Evolutionary conservation across 2,329 filamentous ascomycete genomes (phyloP).

Genomic region (Colletotrichum sp.): DNA sequence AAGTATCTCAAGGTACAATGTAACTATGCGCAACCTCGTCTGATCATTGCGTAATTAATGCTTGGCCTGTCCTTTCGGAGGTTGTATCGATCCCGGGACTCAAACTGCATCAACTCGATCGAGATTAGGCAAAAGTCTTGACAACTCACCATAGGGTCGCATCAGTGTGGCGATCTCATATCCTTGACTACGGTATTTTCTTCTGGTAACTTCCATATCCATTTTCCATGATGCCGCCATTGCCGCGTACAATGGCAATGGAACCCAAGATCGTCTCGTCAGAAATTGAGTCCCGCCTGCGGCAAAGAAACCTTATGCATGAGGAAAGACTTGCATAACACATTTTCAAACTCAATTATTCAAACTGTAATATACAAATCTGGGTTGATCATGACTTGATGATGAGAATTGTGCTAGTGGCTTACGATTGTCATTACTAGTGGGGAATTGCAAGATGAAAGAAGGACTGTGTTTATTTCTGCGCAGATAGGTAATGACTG

Average conservation of each 20-base stretch:
- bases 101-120: not conserved
- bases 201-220: accelerated
- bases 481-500: not conserved
- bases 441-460: accelerated
- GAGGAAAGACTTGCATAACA: accelerated
- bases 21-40: not conserved
- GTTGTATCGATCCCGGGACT: not conserved
- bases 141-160: accelerated
- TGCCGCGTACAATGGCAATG: not conserved
- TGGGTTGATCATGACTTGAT: accelerated
- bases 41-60: not conserved
- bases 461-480: not conserved
- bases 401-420: not conserved
- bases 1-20: not conserved
- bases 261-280: not conserved
- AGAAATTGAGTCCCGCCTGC: not conserved
- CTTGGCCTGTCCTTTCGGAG: not conserved
- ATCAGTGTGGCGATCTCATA: not conserved
- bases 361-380: accelerated
- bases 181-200: not conserved
- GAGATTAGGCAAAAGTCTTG: not conserved
- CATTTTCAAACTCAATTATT: too few relatives aligned
- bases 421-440: not conserved
- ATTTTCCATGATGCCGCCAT: not conserved
- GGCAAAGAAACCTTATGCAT: not conserved